Evolutionary conservation across 805 yeast genomes (phyloP).

Genomic region (Candida yuanshanica): DNA sequence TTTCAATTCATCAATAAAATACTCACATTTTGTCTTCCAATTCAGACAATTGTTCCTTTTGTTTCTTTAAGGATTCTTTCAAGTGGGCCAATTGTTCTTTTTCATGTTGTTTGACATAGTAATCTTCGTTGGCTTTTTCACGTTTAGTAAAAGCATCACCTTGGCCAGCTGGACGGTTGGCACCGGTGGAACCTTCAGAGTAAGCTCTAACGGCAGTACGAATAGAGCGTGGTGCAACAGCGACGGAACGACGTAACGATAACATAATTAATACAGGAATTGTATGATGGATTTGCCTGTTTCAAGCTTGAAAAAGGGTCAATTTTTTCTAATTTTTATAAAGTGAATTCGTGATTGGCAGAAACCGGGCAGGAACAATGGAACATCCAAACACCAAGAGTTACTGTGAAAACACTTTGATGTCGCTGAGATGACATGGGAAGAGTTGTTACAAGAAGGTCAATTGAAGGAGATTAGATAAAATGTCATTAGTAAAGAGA

Average conservation of each 20-base stretch:
- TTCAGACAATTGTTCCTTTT: conserved; percentile 53
- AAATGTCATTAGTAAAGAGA: conserved; percentile 32
- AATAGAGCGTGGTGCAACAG: conserved; percentile 24
- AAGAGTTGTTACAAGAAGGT: neutral
- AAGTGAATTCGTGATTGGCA: conserved; percentile 13
- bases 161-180: conserved; percentile 47
- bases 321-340: conserved; percentile 3
- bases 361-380: conserved; percentile 1
- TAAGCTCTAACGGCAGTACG: conserved; percentile 24
- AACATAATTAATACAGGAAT: conserved; percentile 7
- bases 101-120: conserved; percentile 82
- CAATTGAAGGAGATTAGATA: neutral
- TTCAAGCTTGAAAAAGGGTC: neutral
- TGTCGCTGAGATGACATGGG: too few relatives aligned
- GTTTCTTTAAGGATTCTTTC: conserved; percentile 72
- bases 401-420: neutral
- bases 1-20: too few relatives aligned
- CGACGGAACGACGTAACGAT: conserved; percentile 33
- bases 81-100: conserved; percentile 77
- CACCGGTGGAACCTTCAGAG: conserved; percentile 58
- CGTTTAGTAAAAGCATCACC: conserved; percentile 71
- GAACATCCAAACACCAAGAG: conserved; percentile 17
- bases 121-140: conserved; percentile 89
- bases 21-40: conserved; percentile 39
- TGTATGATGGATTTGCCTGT: neutral